phyloP scores from a whole-genome alignment of 352 stramenopile species.

The Globisporangium alternatum region DNA sequence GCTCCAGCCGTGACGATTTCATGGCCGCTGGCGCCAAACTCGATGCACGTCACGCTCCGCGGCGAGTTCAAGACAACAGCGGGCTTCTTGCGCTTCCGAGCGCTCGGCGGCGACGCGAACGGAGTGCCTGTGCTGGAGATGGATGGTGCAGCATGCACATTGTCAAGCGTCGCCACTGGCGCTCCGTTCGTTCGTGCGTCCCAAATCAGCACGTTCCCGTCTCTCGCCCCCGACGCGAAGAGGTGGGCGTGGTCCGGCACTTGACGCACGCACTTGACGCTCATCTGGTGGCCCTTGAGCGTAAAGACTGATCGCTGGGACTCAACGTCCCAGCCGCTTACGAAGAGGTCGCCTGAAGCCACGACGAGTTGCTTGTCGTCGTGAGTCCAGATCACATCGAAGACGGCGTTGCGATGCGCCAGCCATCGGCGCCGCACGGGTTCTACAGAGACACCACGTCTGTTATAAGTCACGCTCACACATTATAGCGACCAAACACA shows the following conservation, averaged over 20 bases:
- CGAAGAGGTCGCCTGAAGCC: constrained; percentile 52
- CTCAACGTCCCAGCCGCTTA: constrained; percentile 57
- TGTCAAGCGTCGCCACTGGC: constrained; percentile 28
- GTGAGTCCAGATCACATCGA: constrained; percentile 60
- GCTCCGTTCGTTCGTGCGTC: constrained; percentile 31
- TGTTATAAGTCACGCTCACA: not conserved
- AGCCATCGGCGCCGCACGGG: constrained; percentile 23
- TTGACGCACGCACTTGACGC: constrained; percentile 75
- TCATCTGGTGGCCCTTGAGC: constrained; percentile 56
- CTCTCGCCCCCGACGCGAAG: constrained; percentile 56
- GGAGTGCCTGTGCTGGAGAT: constrained; percentile 11
- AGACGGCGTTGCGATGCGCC: constrained; percentile 69
- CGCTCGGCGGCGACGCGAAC: constrained; percentile 35
- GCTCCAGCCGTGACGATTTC: constrained; percentile 58
- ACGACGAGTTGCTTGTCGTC: constrained; percentile 51
- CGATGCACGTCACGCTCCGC: constrained; percentile 70
- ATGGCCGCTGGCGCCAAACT: constrained; percentile 39
- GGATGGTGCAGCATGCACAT: constrained; percentile 32
- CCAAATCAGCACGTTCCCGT: constrained; percentile 65
- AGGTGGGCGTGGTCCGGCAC: constrained; percentile 26
- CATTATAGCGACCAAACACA: not conserved
- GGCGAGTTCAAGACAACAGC: constrained; percentile 20
- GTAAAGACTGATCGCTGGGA: constrained; percentile 30
- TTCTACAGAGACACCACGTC: constrained; percentile 5
- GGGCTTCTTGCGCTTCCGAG: constrained; percentile 26